Percentiles rank a stretch among this genome's conserved stretches.
These are phyloP conservation scores for Nicotiana rustica DNA, from an alignment of 305 asterid genomes.

Conservation along the genomic window DNA sequence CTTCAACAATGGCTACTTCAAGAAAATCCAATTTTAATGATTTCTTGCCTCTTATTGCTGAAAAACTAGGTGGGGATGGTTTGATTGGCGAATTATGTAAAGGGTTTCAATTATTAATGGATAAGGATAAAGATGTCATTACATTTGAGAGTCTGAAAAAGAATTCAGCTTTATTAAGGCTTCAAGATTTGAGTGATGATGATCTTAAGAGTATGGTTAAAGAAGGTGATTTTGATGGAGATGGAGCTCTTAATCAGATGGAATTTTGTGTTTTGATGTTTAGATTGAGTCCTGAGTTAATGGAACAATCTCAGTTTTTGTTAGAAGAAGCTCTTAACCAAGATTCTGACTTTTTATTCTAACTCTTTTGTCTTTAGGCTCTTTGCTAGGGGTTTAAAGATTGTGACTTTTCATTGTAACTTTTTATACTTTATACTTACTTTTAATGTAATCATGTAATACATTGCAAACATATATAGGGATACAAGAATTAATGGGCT, in stretches of 20 bases:
- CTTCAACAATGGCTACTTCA: slow-evolving; percentile 55
- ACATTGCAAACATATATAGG: neutral
- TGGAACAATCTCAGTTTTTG: slow-evolving; percentile 76
- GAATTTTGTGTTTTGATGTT: slow-evolving; percentile 91
- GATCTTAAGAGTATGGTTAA: slow-evolving; percentile 70
- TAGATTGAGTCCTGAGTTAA: slow-evolving; percentile 84
- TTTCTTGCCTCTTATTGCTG: slow-evolving; percentile 82
- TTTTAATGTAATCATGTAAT: neutral
- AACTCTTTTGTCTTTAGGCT: neutral
- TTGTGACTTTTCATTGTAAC: neutral
- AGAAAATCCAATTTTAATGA: slow-evolving; percentile 65
- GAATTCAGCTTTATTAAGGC: slow-evolving; percentile 68
- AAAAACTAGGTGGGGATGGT: slow-evolving; percentile 87
- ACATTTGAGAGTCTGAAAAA: slow-evolving; percentile 78
- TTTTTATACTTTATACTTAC: neutral
- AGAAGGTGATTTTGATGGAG: slow-evolving; percentile 90
- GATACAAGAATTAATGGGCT: too few species aligned
- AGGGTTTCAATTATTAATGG: slow-evolving; percentile 77
- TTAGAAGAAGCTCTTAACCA: slow-evolving; percentile 66
- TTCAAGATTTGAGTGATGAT: slow-evolving; percentile 69
- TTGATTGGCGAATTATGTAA: slow-evolving; percentile 77
- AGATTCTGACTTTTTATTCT: slow-evolving; percentile 50
- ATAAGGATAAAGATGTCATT: slow-evolving; percentile 66
- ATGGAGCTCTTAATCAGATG: slow-evolving; percentile 87
- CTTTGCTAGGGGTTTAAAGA: neutral